phyloP scores from a whole-genome alignment of 2,329 filamentous ascomycete species.

The Harringtonia lauricola region DNA sequence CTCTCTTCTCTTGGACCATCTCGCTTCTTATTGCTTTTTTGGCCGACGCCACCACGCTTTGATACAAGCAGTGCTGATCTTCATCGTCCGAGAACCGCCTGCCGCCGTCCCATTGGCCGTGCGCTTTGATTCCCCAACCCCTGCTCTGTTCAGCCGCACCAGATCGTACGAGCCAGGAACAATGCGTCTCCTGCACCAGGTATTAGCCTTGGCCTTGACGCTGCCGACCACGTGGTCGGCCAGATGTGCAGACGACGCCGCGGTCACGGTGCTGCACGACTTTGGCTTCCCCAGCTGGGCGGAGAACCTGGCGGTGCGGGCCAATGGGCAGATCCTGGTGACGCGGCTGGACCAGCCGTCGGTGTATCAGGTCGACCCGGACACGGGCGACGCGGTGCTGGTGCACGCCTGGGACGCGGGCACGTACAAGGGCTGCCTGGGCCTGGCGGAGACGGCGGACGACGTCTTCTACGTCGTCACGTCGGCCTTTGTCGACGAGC shows the following conservation, averaged over 20 bases:
- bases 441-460: constrained; percentile 22
- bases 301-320: constrained; percentile 25
- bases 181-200: background rate
- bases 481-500: constrained; percentile 13
- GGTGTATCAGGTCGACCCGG: constrained; percentile 22
- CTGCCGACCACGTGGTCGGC: background rate
- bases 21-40: no score
- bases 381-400: constrained; percentile 11
- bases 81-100: no score
- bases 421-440: constrained; percentile 15
- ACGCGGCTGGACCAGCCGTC: constrained; percentile 18
- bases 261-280: background rate
- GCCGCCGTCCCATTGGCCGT: no score
- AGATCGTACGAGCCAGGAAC: background rate
- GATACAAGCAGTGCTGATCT: no score
- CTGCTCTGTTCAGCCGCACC: no score
- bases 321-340: constrained; percentile 25
- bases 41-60: no score
- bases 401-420: constrained; percentile 17
- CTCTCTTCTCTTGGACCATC: no score
- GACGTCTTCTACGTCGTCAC: constrained; percentile 22
- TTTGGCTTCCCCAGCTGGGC: constrained; percentile 2
- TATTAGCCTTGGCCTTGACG: background rate
- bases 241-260: background rate
- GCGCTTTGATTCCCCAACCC: no score